Base-by-base conservation (phyloP, 1,139 yeast species). In the Candida neerlandica region DNA sequence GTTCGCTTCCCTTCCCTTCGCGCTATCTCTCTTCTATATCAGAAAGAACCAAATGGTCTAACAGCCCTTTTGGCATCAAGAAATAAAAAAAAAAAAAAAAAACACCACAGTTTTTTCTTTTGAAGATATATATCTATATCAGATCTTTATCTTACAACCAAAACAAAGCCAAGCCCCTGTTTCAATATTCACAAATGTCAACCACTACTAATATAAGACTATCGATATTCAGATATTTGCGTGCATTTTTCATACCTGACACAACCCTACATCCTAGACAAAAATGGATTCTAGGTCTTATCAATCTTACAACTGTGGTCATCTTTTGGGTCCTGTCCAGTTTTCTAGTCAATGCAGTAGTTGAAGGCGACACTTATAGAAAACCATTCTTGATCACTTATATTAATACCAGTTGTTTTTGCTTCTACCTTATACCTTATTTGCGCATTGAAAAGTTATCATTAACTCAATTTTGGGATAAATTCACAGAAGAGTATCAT, bases 331-430 rank as follows among this genome's bases (percentile, higher is more conserved):
- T 91, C 27, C 73, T 86, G 45, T 89, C 96, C 2, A 88, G 96
- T 12, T 91, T 90, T 59, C 64, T 91, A 41, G 85, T 91, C 27
- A 89, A 86, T 64, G 84, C 83, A 47, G 71, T 87, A 47, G 86
- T 88, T 54, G 92, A 85, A 57, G 77, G 81, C 45, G 81, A 80
- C 52, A 73, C 77, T 29, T 94, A 91, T 65, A 71, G 91, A 45
- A 94, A 94, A 67, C 99, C 99, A n/a, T 92, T 90, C 63, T 81
- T 92, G 56, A 88, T 94, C 58, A 94, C 99, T 1, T 94, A 92
- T 70, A 67, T 92, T 55, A 94, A 92, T 69, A 92, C 98, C 0
- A 85, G 92, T 5, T 82, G 95, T 21, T 94, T 94, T 64, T 75
- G 83, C 11, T 73, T 94, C 48, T 94, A 92, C 64, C 72, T 94